Conservation (phyloP, 768 basidiomycete species). For the Crassisporium funariophilum region DNA sequence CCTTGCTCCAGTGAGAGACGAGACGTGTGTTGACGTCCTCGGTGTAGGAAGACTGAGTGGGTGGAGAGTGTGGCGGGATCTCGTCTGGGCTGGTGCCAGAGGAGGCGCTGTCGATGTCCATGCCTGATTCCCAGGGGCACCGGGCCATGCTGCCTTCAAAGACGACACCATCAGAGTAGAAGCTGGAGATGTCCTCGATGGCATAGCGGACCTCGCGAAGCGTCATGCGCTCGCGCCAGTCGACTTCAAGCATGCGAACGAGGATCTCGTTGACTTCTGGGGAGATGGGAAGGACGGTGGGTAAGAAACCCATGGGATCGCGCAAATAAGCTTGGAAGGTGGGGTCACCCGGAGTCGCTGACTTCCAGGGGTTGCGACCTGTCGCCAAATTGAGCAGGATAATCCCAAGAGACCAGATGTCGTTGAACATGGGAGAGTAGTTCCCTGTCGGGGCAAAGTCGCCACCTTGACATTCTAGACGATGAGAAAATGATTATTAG, state of each 20-base stretch:
- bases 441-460: constrained; percentile 68
- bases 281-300: constrained; percentile 84
- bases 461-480: constrained; percentile 96
- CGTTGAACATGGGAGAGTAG: constrained; percentile 89
- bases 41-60: constrained; percentile 31
- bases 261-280: constrained; percentile 74
- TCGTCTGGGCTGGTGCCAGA: constrained; percentile 47
- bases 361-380: constrained; percentile 98
- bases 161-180: constrained; percentile 72
- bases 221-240: constrained; percentile 45
- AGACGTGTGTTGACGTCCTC: constrained; percentile 26
- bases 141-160: constrained; percentile 79
- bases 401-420: constrained; percentile 97
- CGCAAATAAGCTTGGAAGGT: constrained; percentile 93
- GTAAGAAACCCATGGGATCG: constrained; percentile 80
- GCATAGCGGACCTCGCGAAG: constrained; percentile 52
- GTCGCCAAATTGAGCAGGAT: constrained; percentile 96
- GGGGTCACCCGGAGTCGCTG: constrained; percentile 83
- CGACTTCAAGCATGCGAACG: constrained; percentile 73
- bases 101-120: constrained; percentile 67
- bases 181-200: constrained; percentile 56
- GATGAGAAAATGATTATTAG: too few species aligned
- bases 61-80: constrained; percentile 30
- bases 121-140: constrained; percentile 72
- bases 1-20: constrained; percentile 62